Evolutionary conservation across 2,329 filamentous ascomycete species (phyloP).

Genomic region (Aspergillus awamori): DNA sequence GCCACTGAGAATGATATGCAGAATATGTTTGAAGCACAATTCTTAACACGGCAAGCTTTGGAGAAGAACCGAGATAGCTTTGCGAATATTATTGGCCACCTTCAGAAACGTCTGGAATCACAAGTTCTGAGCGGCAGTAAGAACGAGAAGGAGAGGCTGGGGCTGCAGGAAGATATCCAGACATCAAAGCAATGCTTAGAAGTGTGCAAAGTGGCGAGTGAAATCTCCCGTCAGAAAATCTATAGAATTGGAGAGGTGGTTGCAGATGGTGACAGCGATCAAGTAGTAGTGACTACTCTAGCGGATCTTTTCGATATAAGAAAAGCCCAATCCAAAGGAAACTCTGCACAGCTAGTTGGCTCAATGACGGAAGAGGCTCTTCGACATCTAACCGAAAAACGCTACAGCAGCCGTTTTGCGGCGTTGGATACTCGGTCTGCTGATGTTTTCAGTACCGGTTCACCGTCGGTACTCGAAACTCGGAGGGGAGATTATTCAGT

Average conservation of each 20-base stretch:
- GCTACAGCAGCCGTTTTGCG: conserved; percentile 35
- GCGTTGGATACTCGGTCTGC: conserved; percentile 14
- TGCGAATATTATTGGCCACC: conserved; percentile 34
- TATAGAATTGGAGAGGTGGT: conserved; percentile 42
- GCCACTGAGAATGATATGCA: conserved; percentile 15
- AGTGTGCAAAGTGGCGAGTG: conserved; percentile 40
- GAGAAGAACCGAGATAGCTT: conserved; percentile 37
- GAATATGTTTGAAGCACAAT: conserved; percentile 37
- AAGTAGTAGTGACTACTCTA: conserved; percentile 47
- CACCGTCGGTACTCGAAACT: conserved; percentile 10
- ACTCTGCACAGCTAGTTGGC: conserved; percentile 42
- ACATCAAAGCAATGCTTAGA: conserved; percentile 43
- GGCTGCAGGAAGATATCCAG: conserved; percentile 40
- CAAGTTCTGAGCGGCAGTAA: conserved; percentile 26
- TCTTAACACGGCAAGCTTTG: conserved; percentile 34
- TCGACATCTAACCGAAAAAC: conserved; percentile 28
- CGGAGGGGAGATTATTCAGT: background rate
- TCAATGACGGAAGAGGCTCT: conserved; percentile 39
- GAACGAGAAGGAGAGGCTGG: conserved; percentile 26
- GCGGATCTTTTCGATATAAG: conserved; percentile 48
- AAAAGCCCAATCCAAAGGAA: conserved; percentile 39
- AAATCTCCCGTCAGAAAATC: conserved; percentile 37
- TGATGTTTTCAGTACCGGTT: conserved; percentile 14
- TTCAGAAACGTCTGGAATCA: conserved; percentile 37
- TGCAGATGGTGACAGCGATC: conserved; percentile 44